Percentiles rank a stretch among this genome's conserved stretches.
These are phyloP conservation scores for Aspergillus carbonarius DNA, from an alignment of 2,329 filamentous ascomycete genomes.

Conservation along the genomic window DNA sequence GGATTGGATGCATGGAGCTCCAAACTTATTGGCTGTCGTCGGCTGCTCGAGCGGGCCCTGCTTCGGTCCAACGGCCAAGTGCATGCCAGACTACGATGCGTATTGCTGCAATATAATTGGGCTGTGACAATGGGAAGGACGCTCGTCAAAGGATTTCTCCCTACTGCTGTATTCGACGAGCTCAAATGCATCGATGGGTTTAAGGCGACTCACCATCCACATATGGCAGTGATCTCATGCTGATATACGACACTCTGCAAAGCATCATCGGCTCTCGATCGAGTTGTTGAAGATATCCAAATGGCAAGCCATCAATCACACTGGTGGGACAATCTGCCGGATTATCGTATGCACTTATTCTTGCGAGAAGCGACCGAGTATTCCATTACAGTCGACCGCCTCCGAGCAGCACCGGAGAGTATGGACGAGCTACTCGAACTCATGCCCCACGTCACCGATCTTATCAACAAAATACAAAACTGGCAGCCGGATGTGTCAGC, in stretches of 20 bases:
- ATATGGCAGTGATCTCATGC: too few species aligned
- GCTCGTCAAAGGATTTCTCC: neutral
- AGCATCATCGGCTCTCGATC: neutral
- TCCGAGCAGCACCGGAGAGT: neutral
- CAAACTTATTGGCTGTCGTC: neutral
- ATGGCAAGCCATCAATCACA: neutral
- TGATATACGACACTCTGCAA: neutral
- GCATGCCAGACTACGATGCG: neutral
- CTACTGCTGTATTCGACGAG: neutral
- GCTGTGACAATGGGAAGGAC: neutral
- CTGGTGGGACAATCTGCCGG: neutral
- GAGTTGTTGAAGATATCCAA: neutral
- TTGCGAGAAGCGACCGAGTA: neutral
- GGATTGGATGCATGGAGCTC: neutral
- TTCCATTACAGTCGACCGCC: neutral
- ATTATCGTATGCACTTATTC: neutral
- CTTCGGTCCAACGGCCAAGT: neutral
- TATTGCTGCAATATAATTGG: slow-evolving; percentile 1
- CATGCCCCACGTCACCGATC: neutral
- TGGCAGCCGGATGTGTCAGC: neutral
- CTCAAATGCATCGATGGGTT: neutral
- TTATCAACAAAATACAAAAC: neutral
- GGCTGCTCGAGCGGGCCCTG: neutral
- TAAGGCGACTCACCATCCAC: neutral
- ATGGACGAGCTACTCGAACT: neutral